Evolutionary conservation across 371 early-diverging fungal genomes (phyloP), one percentile per base, ranked within the genome.

Genomic region (Capillidium heterosporum): DNA sequence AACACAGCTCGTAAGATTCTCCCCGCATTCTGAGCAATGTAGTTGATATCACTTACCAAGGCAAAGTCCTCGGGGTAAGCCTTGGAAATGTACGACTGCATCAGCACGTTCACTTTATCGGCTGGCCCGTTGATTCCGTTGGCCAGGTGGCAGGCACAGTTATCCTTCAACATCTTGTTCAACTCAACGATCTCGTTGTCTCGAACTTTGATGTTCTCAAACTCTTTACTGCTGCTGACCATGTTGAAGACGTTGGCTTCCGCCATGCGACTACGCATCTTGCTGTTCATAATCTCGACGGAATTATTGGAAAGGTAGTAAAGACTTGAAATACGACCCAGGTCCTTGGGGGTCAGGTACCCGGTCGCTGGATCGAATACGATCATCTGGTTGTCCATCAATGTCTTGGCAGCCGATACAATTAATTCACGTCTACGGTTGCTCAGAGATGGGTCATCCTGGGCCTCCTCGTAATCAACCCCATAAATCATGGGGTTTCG

Each of bases 1-100:
- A 95, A 95, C 48, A 96, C 60, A 1, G 95, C 95, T 19, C 96
- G 81, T n/a, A 93, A 73, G 54, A 98, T 85, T 59, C 98, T 85
- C 0, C 82, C 83, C 0, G 89, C 84, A 64, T 93, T 95, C 64
- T 95, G 92, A 7, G 87, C 83, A 7, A 98, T 87, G 63, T 92
- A 96, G 0, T 82, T 84, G 42, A 80, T 74, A 64, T 98, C 98
- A 0, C 95, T 89, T 1, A 90, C 81, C 32, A 97, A 71, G 0
- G 94, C 86, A 74, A 94, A 95, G 60, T 91, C 92, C 29, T 91
- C 86, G 48, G 93, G 67, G 15, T 61, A 71, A 0, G 78, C 76
- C 39, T 83, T 74, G 2, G 91, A 87, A 39, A 98, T 83, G 57
- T 78, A 82, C 0, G 88, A 63, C 64, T 95, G 95, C 29, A 98